phyloP scores from a whole-genome alignment of 768 basidiomycete genomes.

The Leccinellum rugosiceps region DNA sequence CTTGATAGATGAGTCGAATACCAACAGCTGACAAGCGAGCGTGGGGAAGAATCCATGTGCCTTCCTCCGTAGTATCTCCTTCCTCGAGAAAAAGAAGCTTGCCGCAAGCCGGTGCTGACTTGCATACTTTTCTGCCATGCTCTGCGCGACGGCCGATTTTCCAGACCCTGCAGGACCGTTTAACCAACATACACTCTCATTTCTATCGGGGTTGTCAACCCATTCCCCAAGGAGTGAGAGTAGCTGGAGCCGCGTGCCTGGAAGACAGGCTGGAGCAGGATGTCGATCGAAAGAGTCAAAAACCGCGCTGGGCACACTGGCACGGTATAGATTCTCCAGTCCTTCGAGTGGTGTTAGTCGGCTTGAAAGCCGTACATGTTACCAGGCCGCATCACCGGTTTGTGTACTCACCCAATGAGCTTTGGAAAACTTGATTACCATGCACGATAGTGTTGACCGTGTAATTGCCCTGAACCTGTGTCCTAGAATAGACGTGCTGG shows the following conservation, averaged over 20 bases:
- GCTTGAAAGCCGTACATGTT: neutral
- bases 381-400: neutral
- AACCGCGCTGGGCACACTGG: conserved; percentile 11
- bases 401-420: conserved; percentile 7
- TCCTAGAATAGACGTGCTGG: conserved; percentile 9
- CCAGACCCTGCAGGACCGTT: conserved; percentile 22
- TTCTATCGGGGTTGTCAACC: conserved; percentile 7
- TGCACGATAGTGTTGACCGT: conserved; percentile 16
- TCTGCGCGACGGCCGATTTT: conserved; percentile 29
- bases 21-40: conserved; percentile 31
- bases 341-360: conserved; percentile 3
- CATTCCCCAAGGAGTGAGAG: conserved; percentile 15
- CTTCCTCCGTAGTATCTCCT: conserved; percentile 20
- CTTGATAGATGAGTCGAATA: conserved; percentile 12
- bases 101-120: conserved; percentile 25
- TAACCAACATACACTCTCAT: conserved; percentile 20
- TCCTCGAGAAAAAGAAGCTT: conserved; percentile 34
- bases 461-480: conserved; percentile 11
- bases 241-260: conserved; percentile 17
- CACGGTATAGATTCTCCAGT: conserved; percentile 11
- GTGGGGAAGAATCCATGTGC: conserved; percentile 28
- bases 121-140: conserved; percentile 23
- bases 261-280: conserved; percentile 19
- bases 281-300: conserved; percentile 19
- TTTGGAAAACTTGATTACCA: conserved; percentile 18